Conservation (phyloP, 2,329 filamentous ascomycete species). For the Arthrobotrys sinensis region DNA sequence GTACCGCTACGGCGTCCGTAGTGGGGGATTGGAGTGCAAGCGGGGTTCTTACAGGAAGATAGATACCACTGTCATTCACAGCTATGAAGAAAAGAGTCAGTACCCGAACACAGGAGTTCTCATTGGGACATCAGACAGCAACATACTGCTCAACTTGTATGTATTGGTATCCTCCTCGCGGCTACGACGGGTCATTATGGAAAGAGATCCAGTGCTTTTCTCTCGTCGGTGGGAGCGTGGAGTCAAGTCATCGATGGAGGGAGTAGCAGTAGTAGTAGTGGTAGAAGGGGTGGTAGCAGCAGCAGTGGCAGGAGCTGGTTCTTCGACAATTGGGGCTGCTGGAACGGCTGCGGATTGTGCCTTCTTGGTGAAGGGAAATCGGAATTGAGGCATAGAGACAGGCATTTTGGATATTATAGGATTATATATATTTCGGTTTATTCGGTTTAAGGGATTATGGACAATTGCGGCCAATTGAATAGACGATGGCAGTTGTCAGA, state of each 20-base stretch:
- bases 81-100: constrained; percentile 73
- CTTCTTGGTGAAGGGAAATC: constrained; percentile 57
- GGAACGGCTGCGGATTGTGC: constrained; percentile 30
- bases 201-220: constrained; percentile 51
- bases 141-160: constrained; percentile 64
- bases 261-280: background rate
- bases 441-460: constrained; percentile 14
- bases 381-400: constrained; percentile 59
- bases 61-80: constrained; percentile 95
- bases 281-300: background rate
- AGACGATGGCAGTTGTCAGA: background rate
- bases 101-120: constrained; percentile 64
- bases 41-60: constrained; percentile 80
- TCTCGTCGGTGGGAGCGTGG: constrained; percentile 50
- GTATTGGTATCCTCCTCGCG: constrained; percentile 62
- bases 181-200: constrained; percentile 51
- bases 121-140: background rate
- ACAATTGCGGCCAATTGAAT: constrained; percentile 20
- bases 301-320: constrained; percentile 28
- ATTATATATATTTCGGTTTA: constrained; percentile 7
- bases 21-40: constrained; percentile 17
- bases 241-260: constrained; percentile 39
- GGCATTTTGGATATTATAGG: constrained; percentile 53
- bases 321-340: constrained; percentile 24
- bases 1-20: background rate